Percentiles rank a stretch among this genome's conserved stretches.
Evolutionary conservation across 116 monocot genomes (phyloP).

Genomic region (Papilionanthe hybrid): DNA sequence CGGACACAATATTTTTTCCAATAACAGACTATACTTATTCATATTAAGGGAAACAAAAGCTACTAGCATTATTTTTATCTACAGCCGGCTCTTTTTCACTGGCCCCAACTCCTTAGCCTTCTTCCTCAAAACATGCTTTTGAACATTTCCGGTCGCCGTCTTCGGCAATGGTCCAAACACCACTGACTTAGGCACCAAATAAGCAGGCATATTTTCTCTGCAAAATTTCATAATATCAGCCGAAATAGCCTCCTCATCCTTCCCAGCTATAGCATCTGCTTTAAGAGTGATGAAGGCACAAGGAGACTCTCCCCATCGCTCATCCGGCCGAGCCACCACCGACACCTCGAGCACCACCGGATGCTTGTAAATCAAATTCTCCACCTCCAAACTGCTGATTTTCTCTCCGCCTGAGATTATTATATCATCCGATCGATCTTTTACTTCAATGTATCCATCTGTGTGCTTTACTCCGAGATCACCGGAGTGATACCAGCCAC

Average conservation of each 20-base stretch:
- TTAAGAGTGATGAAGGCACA: constrained; percentile 82
- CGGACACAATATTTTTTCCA: too few relatives aligned
- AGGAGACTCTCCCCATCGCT: constrained; percentile 92
- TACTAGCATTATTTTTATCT: constrained; percentile 5
- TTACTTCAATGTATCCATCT: constrained; percentile 83
- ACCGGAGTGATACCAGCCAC: constrained; percentile 91
- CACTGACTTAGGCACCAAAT: constrained; percentile 82
- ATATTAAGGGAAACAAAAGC: too few relatives aligned
- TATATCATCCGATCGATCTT: constrained; percentile 85
- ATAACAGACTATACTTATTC: too few relatives aligned
- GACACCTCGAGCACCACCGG: constrained; percentile 75
- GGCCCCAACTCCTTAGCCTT: constrained; percentile 82
- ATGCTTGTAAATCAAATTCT: constrained; percentile 63
- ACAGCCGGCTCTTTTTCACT: constrained; percentile 72
- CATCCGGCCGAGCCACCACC: constrained; percentile 77
- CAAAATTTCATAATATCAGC: constrained; percentile 71
- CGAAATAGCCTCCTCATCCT: constrained; percentile 31
- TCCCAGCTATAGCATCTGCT: constrained; percentile 11
- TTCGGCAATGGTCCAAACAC: constrained; percentile 80
- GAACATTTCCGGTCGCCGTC: constrained; percentile 85
- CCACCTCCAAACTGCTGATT: constrained; percentile 87
- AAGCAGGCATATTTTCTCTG: constrained; percentile 59
- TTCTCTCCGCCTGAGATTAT: constrained; percentile 93
- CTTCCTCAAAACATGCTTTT: constrained; percentile 78
- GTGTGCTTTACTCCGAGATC: constrained; percentile 87